A percentile compares a stretch with the other conserved stretches of the same genome.
Evolutionary conservation across 164 flowering plant species (phyloP).

Genomic region (Piper longum): DNA sequence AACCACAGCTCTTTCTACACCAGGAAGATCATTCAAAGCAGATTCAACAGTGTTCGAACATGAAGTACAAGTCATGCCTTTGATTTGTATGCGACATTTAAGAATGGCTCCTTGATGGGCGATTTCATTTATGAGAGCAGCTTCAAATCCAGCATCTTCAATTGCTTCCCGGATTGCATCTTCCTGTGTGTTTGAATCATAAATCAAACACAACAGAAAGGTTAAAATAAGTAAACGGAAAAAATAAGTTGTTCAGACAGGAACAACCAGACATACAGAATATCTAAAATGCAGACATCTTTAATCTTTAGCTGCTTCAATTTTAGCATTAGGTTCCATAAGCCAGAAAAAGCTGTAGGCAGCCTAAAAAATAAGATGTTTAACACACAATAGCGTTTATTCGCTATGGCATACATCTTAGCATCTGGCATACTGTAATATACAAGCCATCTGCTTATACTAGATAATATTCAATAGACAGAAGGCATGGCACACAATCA

Average conservation of each 20-base stretch:
- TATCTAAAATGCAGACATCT: no score
- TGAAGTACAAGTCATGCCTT: constrained; percentile 81
- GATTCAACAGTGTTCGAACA: constrained; percentile 60
- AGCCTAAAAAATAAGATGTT: no score
- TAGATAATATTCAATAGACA: neutral
- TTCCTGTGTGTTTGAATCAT: constrained; percentile 23
- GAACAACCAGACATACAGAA: no score
- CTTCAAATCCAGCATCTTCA: constrained; percentile 68
- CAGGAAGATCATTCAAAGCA: constrained; percentile 30
- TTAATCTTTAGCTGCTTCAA: no score
- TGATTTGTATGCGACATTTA: constrained; percentile 46
- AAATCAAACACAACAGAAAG: neutral
- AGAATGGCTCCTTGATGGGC: constrained; percentile 19
- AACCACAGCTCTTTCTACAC: constrained; percentile 58
- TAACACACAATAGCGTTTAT: no score
- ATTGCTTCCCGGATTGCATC: constrained; percentile 63
- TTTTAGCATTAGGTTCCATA: no score
- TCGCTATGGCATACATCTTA: no score
- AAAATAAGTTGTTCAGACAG: no score
- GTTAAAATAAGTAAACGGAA: no score
- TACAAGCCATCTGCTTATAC: no score
- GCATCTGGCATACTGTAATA: no score
- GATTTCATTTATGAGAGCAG: constrained; percentile 39
- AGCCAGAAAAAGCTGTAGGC: no score
- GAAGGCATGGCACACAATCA: neutral